Conservation (phyloP, 78 protist genomes). For the Chrysochromulina parva region DNA sequence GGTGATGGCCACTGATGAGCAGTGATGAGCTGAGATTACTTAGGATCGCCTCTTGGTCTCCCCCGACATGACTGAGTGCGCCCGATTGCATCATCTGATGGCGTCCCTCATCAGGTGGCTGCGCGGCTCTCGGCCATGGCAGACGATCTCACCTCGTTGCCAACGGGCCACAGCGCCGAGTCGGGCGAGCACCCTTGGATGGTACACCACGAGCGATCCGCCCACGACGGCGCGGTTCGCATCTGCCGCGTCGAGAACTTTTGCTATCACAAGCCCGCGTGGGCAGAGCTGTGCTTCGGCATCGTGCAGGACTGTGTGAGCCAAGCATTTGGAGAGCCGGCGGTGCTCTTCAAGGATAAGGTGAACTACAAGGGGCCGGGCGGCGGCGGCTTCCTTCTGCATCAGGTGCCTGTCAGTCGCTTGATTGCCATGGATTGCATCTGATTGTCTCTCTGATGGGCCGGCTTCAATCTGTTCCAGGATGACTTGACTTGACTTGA, state of each 20-base stretch:
- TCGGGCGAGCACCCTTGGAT: background rate
- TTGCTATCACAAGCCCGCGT: background rate
- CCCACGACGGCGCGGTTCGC: background rate
- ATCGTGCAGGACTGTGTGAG: background rate
- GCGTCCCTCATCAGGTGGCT: no score
- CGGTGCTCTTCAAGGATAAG: constrained; percentile 28
- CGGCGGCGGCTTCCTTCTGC: constrained; percentile 30
- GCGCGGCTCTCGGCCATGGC: background rate
- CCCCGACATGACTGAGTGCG: no score
- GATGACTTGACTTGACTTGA: no score
- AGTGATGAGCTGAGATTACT: no score
- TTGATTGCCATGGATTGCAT: no score
- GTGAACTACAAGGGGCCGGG: constrained; percentile 32
- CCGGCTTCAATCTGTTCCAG: no score
- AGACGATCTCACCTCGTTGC: background rate
- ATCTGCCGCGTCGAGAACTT: constrained; percentile 38
- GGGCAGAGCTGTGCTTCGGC: constrained; percentile 13
- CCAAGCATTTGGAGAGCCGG: constrained; percentile 4
- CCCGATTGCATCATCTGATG: no score
- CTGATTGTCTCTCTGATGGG: no score
- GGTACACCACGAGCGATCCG: background rate
- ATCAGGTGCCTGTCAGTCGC: background rate
- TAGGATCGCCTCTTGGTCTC: no score
- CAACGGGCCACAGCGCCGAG: background rate
- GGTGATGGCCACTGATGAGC: no score